A percentile compares a stretch with the other conserved stretches of the same genome.
phyloP scores from a whole-genome alignment of 2,329 filamentous ascomycete species.

The Coniochaeta ligniaria region DNA sequence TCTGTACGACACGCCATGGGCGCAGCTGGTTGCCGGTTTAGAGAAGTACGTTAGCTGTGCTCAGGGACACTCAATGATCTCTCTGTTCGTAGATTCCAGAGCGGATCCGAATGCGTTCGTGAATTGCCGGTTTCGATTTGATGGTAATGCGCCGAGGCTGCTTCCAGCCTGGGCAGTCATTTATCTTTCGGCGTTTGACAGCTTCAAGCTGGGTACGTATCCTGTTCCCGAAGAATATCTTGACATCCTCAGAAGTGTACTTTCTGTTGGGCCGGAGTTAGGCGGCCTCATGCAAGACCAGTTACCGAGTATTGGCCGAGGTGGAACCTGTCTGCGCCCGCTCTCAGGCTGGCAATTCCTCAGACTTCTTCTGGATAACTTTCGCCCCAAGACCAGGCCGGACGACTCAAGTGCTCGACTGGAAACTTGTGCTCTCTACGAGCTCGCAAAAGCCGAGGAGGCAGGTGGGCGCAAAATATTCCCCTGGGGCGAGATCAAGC shows the following conservation, averaged over 20 bases:
- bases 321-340: too few species aligned
- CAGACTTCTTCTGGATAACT: background rate
- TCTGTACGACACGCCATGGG: too few species aligned
- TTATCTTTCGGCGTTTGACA: background rate
- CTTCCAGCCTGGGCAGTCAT: background rate
- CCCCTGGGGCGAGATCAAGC: background rate
- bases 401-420: background rate
- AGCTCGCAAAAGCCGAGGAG: background rate
- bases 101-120: background rate
- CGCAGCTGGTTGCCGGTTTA: too few species aligned
- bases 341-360: background rate
- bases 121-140: too few species aligned
- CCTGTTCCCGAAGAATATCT: background rate
- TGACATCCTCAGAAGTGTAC: background rate
- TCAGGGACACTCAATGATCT: background rate
- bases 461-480: background rate
- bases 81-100: background rate
- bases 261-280: background rate
- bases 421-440: background rate
- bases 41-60: too few species aligned
- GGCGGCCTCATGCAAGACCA: background rate
- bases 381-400: background rate
- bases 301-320: too few species aligned
- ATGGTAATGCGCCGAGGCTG: too few species aligned
- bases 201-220: background rate